phyloP scores from a whole-genome alignment of 2,329 filamentous ascomycete genomes.

The Pseudogymnoascus sp. region DNA sequence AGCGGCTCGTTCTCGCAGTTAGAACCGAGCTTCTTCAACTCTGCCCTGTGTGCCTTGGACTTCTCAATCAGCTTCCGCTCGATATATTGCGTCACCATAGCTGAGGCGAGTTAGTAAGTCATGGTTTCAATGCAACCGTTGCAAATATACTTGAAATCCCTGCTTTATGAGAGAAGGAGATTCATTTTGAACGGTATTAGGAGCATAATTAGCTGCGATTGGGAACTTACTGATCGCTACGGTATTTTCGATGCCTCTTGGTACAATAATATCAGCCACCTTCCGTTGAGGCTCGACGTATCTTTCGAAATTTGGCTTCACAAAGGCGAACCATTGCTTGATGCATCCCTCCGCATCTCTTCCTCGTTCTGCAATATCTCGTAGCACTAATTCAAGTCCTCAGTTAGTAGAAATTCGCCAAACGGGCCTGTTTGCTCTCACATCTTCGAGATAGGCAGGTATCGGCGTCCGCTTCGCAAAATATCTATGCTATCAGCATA shows the following conservation, averaged over 20 bases:
- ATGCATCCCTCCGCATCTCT: conserved; percentile 91
- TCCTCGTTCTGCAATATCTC: conserved; percentile 83
- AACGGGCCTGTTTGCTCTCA: conserved; percentile 36
- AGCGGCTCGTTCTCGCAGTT: conserved; percentile 64
- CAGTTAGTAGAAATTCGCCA: not conserved
- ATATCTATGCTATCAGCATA: conserved; percentile 51
- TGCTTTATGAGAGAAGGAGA: not conserved
- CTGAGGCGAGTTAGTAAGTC: conserved; percentile 33
- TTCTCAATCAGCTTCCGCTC: conserved; percentile 81
- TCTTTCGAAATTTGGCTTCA: conserved; percentile 94
- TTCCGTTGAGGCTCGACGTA: conserved; percentile 88
- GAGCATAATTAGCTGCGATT: not conserved
- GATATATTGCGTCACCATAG: conserved; percentile 91
- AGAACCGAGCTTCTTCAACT: conserved; percentile 67
- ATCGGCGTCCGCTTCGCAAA: conserved; percentile 92
- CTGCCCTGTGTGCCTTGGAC: conserved; percentile 72
- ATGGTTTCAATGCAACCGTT: not conserved
- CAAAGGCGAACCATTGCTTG: conserved; percentile 94
- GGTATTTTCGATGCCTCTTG: conserved; percentile 86
- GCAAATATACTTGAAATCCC: not conserved
- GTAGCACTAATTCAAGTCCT: conserved; percentile 42
- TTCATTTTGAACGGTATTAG: not conserved
- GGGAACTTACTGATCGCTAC: conserved; percentile 67
- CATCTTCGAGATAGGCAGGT: conserved; percentile 83
- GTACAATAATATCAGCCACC: conserved; percentile 87